phyloP scores from a whole-genome alignment of 2,329 filamentous ascomycete genomes.

The Coniochaeta sp. region DNA sequence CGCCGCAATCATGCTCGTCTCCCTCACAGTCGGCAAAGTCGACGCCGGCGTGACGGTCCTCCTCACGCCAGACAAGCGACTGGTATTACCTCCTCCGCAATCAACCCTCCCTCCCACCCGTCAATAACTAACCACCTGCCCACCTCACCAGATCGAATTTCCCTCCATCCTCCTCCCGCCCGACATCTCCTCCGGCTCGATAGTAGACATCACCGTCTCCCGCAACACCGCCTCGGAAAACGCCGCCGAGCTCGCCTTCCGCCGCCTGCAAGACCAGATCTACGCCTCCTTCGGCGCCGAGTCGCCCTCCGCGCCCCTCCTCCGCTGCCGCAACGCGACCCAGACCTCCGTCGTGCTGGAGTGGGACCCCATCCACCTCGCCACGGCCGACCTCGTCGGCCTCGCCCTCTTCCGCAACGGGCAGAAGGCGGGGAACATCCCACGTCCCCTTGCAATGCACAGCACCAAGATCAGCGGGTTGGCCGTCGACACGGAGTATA shows the following conservation, averaged over 20 bases:
- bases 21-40: constrained; percentile 97
- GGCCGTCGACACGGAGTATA: constrained; percentile 94
- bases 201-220: constrained; percentile 93
- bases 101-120: too few species aligned
- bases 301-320: constrained; percentile 67
- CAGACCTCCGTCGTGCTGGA: constrained; percentile 98
- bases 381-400: constrained; percentile 84
- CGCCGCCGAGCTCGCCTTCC: constrained; percentile 68
- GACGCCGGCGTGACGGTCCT: constrained; percentile 97
- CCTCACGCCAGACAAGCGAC: constrained; percentile 90
- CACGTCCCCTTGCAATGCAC: constrained; percentile 76
- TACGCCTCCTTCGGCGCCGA: constrained; percentile 76
- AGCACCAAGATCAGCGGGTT: constrained; percentile 96
- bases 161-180: constrained; percentile 93
- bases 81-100: constrained; percentile 58
- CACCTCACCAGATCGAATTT: constrained; percentile 75
- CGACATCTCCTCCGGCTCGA: constrained; percentile 91
- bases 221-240: constrained; percentile 78
- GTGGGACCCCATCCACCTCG: constrained; percentile 92
- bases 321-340: constrained; percentile 93
- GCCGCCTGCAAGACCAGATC: constrained; percentile 82
- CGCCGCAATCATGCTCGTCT: constrained; percentile 72
- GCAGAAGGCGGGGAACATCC: constrained; percentile 93
- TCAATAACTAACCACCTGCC: constrained; percentile 16
- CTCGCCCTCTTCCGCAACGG: constrained; percentile 92